These are phyloP conservation scores for Kwoniella dejecticola DNA, from an alignment of 768 basidiomycete genomes.

Conservation along the genomic window DNA sequence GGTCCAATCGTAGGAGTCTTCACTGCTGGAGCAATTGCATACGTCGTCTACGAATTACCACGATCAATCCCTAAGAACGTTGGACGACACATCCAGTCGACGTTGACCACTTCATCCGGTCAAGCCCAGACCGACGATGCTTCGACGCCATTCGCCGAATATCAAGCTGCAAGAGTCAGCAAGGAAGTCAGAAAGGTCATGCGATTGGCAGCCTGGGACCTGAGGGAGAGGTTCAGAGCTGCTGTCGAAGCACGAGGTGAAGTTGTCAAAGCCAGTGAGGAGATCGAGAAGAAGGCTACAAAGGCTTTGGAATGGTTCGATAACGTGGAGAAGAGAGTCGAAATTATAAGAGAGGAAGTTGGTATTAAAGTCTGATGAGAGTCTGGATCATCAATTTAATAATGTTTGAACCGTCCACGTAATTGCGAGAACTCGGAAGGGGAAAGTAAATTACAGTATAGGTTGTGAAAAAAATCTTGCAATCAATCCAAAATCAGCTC, in stretches of 20 bases:
- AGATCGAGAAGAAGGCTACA: slow-evolving; percentile 68
- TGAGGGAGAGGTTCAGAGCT: slow-evolving; percentile 74
- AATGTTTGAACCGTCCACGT: too few species aligned
- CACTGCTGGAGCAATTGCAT: slow-evolving; percentile 55
- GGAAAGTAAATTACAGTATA: too few species aligned
- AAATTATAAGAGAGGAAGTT: slow-evolving; percentile 49
- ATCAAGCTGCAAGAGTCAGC: slow-evolving; percentile 69
- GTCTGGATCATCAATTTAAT: too few species aligned
- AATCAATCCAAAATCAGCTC: too few species aligned
- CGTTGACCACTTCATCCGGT: slow-evolving; percentile 58
- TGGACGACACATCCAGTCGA: slow-evolving; percentile 75
- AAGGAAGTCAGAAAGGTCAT: slow-evolving; percentile 92
- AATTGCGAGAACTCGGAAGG: too few species aligned
- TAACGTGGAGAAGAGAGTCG: slow-evolving; percentile 60
- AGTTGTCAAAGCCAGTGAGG: slow-evolving; percentile 77
- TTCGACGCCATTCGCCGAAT: slow-evolving; percentile 63
- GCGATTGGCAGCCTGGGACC: slow-evolving; percentile 84
- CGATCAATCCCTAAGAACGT: slow-evolving; percentile 83
- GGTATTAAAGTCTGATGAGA: slow-evolving; percentile 30
- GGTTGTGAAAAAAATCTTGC: too few species aligned
- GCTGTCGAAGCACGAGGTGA: slow-evolving; percentile 77
- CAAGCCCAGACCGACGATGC: slow-evolving; percentile 51
- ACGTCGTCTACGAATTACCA: slow-evolving; percentile 84
- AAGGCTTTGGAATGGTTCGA: slow-evolving; percentile 75
- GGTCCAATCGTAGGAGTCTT: slow-evolving; percentile 79